Conservation (phyloP, 2,329 filamentous ascomycete species). For the Diaporthe batatas region DNA sequence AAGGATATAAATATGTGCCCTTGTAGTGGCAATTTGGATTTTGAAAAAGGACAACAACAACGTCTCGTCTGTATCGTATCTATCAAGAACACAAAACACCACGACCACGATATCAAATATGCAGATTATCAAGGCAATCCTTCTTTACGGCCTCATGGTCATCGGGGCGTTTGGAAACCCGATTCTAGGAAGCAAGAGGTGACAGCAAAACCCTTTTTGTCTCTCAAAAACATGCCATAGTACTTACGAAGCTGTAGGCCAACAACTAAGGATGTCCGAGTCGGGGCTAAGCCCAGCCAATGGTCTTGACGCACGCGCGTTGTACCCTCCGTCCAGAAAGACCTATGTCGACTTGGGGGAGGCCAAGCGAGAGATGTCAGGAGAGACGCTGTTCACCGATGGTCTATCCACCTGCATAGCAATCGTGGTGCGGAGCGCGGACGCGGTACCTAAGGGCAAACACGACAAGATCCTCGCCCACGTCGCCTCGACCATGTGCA, state of each 20-base stretch:
- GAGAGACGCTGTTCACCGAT: background rate
- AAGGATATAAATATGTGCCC: background rate
- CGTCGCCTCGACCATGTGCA: background rate
- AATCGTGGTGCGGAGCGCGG: background rate
- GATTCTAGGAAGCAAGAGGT: background rate
- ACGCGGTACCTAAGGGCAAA: background rate
- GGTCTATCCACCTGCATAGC: background rate
- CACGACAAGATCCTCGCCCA: slow-evolving; percentile 9
- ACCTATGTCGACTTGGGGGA: background rate
- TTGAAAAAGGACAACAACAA: background rate
- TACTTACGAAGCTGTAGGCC: background rate
- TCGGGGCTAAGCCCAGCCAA: background rate
- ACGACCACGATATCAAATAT: background rate
- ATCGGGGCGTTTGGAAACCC: background rate
- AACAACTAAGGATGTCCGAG: background rate
- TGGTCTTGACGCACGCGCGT: background rate
- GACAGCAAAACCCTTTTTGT: background rate
- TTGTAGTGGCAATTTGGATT: background rate
- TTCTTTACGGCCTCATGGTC: background rate
- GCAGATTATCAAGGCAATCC: background rate
- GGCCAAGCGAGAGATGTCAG: background rate
- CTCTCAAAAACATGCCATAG: background rate
- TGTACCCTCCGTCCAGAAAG: background rate
- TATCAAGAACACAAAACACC: background rate
- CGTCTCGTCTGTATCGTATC: background rate